phyloP scores from a whole-genome alignment of 225 moss, liverwort and hornwort species.

The Marchantia paleacea region DNA sequence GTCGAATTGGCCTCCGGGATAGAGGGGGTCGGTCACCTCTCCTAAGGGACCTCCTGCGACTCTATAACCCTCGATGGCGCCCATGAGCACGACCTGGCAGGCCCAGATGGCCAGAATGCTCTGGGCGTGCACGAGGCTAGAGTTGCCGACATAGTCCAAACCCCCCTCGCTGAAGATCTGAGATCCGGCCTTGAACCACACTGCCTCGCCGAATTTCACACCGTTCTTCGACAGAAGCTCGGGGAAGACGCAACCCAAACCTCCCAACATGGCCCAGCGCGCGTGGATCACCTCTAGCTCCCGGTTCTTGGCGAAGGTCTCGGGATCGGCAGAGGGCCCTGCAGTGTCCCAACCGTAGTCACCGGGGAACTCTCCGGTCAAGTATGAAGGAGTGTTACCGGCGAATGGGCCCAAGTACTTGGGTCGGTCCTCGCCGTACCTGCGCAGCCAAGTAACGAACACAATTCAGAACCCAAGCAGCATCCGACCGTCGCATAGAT shows the following conservation, averaged over 20 bases:
- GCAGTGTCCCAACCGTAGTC: too few species aligned
- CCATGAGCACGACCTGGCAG: conserved; percentile 10
- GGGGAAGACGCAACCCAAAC: background rate
- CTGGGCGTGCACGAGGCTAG: background rate
- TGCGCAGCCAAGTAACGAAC: background rate
- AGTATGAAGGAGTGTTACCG: background rate
- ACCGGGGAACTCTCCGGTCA: conserved; percentile 36
- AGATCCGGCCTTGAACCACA: conserved; percentile 38
- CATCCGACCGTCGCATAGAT: too few species aligned
- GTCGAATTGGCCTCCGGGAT: too few species aligned
- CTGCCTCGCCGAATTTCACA: conserved; percentile 15
- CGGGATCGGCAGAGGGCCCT: too few species aligned
- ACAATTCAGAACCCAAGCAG: too few species aligned
- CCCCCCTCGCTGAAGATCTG: conserved; percentile 33
- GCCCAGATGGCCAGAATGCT: conserved; percentile 4
- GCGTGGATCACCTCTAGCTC: too few species aligned
- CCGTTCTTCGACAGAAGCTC: too few species aligned
- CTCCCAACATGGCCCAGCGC: background rate
- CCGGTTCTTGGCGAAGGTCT: too few species aligned
- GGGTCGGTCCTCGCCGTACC: conserved; percentile 57
- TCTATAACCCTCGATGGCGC: conserved; percentile 3
- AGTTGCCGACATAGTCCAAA: conserved; percentile 29
- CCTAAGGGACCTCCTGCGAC: conserved; percentile 26
- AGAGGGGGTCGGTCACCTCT: conserved; percentile 29
- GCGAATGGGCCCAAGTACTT: conserved; percentile 47